Evolutionary conservation across 2,329 filamentous ascomycete species (phyloP), one percentile per base, ranked within the genome.

Genomic region (Exophiala alcalophila): DNA sequence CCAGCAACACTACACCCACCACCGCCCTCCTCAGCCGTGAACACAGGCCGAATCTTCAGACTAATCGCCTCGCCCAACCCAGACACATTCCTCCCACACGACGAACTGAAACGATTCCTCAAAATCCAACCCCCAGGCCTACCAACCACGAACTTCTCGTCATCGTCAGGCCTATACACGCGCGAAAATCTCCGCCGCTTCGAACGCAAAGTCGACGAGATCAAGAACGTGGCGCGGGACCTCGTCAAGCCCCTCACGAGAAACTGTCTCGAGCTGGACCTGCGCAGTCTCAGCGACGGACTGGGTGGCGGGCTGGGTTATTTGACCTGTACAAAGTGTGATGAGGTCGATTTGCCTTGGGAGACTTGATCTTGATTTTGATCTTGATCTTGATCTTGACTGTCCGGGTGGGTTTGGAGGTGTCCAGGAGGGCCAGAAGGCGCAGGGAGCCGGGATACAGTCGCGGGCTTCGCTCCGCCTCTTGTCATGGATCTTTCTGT

Each of bases 61-160:
- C 76, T 84, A 2, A 73, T 96, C 6, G 89, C 88, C 21, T 76
- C 78, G 4, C 69, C 77, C 2, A 70, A 70, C 3, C 69, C 78
- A 0, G 64, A 74, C 7, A 72, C 75, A 0, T 96, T 92, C 60
- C 77, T 97, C 4, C 66, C 72, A 1, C 88, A 91, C 61, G 89
- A 95, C 53, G 90, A 95, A 53, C 84, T 91, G 61, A 96, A 95
- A 65, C 80, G 80, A 15, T 96, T 96, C 58, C 74, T 96, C 38
- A 94, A 94, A 62, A 70, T 91, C 15, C 83, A 80, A 8, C 84
- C 87, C 0, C 64, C 65, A 4, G 49, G 52, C 1, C 56, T 58
- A 2, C n/a, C n/a, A n/a, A n/a, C n/a, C n/a, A n/a, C n/a, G n/a
- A n/a, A n/a, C n/a, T n/a, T n/a, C n/a, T n/a, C n/a, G n/a, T n/a